Percentiles rank a stretch among this genome's conserved stretches.
Conservation (phyloP, 345 rosid species). For the Citrus reticulata region DNA sequence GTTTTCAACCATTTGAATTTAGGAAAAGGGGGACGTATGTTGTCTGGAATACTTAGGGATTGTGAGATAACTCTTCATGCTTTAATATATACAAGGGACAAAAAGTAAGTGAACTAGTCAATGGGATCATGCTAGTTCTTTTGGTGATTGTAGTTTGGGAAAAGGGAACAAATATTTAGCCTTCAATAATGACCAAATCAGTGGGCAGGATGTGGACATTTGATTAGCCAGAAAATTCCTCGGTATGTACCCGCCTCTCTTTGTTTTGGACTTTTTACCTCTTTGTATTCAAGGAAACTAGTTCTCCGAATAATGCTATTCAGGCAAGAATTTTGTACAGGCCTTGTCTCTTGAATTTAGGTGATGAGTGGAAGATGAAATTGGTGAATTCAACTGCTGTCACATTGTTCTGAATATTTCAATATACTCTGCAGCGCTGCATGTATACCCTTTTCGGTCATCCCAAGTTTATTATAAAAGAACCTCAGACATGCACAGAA, state of each 20-base stretch:
- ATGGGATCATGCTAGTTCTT: neutral
- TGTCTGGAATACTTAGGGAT: constrained; percentile 57
- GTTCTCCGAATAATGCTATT: neutral
- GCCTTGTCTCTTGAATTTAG: constrained; percentile 3
- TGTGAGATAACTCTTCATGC: neutral
- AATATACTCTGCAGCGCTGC: neutral
- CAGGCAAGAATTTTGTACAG: neutral
- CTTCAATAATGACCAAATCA: neutral
- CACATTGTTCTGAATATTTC: neutral
- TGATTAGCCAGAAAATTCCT: constrained; percentile 8
- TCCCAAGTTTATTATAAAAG: neutral
- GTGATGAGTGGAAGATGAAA: neutral
- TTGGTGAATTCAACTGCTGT: neutral
- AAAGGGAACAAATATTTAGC: neutral
- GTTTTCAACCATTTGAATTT: constrained; percentile 53
- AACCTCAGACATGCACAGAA: neutral
- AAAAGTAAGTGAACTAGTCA: neutral
- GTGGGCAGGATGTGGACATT: neutral
- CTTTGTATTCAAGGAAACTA: neutral
- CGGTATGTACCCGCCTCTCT: constrained; percentile 13
- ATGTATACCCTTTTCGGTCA: neutral
- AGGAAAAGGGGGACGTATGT: constrained; percentile 45
- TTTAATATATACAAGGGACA: neutral
- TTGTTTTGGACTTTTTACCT: neutral
- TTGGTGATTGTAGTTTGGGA: neutral